Base-by-base conservation (phyloP, 352 stramenopile species). In the Phytophthora podocarpi region DNA sequence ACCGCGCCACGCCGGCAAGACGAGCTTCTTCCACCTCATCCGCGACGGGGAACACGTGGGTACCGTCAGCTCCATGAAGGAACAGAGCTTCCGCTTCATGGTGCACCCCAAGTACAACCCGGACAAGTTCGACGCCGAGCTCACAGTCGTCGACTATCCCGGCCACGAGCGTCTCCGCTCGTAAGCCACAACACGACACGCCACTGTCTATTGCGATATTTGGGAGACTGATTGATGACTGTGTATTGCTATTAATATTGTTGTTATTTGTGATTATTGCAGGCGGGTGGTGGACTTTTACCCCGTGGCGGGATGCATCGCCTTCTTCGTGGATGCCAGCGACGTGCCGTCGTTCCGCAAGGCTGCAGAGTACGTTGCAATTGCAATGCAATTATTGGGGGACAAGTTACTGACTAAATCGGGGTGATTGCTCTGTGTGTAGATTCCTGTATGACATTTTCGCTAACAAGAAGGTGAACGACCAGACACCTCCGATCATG, bases 361-460 rank as follows among this genome's bases (percentile, higher is more conserved):
- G 57, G 85, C 84, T 54, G 87, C 84, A 42, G 87, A 95, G 83
- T 91, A 76, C 36, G 78, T 70, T 59, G 43, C 12, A 5, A 26
- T 15, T 37, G 3, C n/a, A 36, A 24, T 70, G 20, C 27, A 41
- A 32, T 48, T 15, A 8, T 37, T 41, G 18, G 5, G 51, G 8
- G 10, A 52, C 11, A 13, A 20, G 46, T 24, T 43, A 35, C 13
- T 42, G 9, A 41, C 30, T 36, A 31, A 13, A 28, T 42, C 16
- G 9, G 43, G 5, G 18, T 50, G 10, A 20, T 30, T 27, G n/a
- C n/a, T 18, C 28, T 46, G 4, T 27, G 30, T 59, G 26, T 34
- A 90, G 81, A 48, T 92, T 83, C 68, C 66, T 96, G 42, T 92
- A 92, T 70, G 84, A 96, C 66, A 87, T 96, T 28, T 93, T 96